Conservation (phyloP, 225 moss, liverwort and hornwort species). For the Climacium dendroides region DNA sequence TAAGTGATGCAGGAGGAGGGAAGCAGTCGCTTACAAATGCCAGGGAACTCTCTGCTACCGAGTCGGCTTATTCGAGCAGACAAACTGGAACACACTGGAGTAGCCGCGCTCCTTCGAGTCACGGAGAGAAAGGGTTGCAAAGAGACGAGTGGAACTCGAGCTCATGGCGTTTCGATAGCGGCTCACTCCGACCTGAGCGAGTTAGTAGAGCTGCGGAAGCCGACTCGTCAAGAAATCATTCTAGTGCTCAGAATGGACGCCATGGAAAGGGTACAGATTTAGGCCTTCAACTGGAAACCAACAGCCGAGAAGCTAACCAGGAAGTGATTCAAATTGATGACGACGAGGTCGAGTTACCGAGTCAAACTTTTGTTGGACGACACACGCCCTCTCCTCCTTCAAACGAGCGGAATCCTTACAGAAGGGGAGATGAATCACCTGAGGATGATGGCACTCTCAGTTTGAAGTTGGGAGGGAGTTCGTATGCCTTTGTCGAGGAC, state of each 20-base stretch:
- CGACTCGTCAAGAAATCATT: slow-evolving; percentile 6
- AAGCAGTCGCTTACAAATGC: slow-evolving; percentile 3
- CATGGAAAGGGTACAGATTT: slow-evolving; percentile 8
- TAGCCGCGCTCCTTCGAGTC: not conserved
- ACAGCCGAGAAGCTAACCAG: slow-evolving; percentile 1
- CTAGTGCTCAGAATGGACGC: not conserved
- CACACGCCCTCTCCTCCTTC: slow-evolving; percentile 34
- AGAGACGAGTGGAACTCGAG: slow-evolving; percentile 57
- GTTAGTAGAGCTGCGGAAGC: slow-evolving; percentile 10
- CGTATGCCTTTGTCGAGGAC: slow-evolving; percentile 52
- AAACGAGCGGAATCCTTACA: slow-evolving; percentile 45
- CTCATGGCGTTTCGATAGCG: slow-evolving; percentile 70
- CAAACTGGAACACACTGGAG: slow-evolving; percentile 13
- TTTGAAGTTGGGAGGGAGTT: slow-evolving; percentile 72
- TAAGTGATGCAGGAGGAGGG: slow-evolving; percentile 8
- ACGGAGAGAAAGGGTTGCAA: not conserved
- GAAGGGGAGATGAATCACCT: slow-evolving; percentile 59
- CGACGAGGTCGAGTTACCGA: slow-evolving; percentile 23
- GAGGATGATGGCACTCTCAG: slow-evolving; percentile 62
- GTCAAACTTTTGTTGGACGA: slow-evolving; percentile 19
- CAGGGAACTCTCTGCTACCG: slow-evolving; percentile 2
- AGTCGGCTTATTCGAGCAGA: slow-evolving; percentile 18
- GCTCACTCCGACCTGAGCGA: slow-evolving; percentile 55
- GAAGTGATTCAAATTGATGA: slow-evolving; percentile 56
- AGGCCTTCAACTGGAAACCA: slow-evolving; percentile 24